These are phyloP conservation scores for Angomonas ambiguus DNA, from an alignment of 208 protist genomes.

Conservation along the genomic window DNA sequence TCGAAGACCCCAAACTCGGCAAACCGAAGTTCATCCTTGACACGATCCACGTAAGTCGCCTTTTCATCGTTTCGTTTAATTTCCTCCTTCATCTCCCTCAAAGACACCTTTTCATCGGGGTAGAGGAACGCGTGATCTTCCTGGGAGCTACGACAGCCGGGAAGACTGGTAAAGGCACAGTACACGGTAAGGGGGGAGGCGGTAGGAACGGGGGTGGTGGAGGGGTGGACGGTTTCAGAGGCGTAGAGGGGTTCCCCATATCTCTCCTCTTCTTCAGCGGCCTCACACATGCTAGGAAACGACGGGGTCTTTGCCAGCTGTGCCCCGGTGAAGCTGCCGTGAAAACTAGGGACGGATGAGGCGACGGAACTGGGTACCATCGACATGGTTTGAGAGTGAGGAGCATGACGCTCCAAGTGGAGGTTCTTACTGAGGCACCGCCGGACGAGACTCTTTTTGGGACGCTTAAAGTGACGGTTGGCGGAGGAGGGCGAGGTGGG, in stretches of 20 bases:
- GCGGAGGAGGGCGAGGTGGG: background rate
- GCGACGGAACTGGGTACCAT: background rate
- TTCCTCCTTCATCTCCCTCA: background rate
- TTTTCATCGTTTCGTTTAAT: background rate
- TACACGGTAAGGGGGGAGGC: background rate
- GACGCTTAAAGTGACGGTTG: background rate
- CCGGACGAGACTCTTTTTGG: background rate
- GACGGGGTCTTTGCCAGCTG: background rate
- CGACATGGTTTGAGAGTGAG: background rate
- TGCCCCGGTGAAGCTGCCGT: background rate
- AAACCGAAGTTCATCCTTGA: conserved; percentile 11
- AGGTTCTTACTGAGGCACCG: background rate
- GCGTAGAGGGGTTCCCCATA: background rate
- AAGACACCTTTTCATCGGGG: conserved; percentile 15
- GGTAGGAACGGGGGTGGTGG: background rate
- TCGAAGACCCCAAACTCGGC: conserved; percentile 67
- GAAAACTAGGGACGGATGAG: background rate
- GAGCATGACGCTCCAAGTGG: background rate
- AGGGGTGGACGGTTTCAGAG: background rate
- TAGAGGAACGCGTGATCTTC: conserved; percentile 33
- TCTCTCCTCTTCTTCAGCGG: background rate
- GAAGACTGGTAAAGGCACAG: conserved; percentile 25
- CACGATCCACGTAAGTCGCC: background rate
- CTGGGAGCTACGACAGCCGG: conserved; percentile 25
- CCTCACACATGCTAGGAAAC: background rate